Evolutionary conservation across 495 filamentous ascomycete species (phyloP).

Genomic region (Lepraria neglecta): DNA sequence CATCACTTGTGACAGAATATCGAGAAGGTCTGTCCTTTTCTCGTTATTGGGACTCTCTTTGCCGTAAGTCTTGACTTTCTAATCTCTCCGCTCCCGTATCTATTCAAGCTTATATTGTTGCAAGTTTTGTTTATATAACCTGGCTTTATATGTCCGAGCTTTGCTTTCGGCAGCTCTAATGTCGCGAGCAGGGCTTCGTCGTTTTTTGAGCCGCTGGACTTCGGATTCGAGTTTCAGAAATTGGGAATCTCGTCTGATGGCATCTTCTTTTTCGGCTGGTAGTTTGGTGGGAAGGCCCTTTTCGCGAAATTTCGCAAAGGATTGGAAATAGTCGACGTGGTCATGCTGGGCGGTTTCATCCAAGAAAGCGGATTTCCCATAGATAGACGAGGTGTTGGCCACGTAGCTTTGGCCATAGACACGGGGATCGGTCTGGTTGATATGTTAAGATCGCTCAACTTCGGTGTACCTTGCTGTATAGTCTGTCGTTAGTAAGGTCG

Average conservation of each 20-base stretch:
- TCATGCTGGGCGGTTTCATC: neutral
- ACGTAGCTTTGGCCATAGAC: constrained; percentile 1
- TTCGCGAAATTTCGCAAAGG: neutral
- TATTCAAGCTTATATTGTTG: neutral
- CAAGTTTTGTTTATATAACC: neutral
- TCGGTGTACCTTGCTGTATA: neutral
- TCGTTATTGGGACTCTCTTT: neutral
- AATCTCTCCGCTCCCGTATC: neutral
- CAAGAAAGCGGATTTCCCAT: neutral
- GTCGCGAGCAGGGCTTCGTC: neutral
- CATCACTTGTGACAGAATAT: neutral
- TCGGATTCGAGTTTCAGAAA: neutral
- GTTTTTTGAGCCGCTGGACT: neutral
- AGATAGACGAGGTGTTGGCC: neutral
- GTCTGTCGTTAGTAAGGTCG: neutral
- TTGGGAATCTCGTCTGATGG: neutral
- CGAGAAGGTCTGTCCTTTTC: neutral
- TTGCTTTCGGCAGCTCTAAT: neutral
- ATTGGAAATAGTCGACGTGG: neutral
- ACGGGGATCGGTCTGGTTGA: neutral
- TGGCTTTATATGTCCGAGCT: neutral
- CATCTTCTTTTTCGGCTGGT: neutral
- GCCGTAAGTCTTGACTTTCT: neutral
- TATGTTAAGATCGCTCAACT: too few species aligned
- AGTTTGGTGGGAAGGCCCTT: neutral